phyloP scores from a whole-genome alignment of 2,329 filamentous ascomycete species.

The Daldinia sp. region DNA sequence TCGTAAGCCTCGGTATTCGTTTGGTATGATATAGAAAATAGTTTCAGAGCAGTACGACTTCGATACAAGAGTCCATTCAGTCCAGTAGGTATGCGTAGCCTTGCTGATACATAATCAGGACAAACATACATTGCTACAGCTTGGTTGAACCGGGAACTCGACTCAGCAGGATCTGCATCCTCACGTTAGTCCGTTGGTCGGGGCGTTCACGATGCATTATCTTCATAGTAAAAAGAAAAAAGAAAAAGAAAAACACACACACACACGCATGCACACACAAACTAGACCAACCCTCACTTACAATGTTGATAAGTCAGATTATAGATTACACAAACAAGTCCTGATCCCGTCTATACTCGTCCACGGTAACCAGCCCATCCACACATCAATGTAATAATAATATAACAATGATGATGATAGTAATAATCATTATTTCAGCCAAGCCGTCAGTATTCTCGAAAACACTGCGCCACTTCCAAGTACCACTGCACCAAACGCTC shows the following conservation, averaged over 20 bases:
- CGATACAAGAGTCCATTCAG: not conserved
- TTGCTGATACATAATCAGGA: not conserved
- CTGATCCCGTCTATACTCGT: not conserved
- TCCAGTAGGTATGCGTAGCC: conserved; percentile 6
- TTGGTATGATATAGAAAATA: not conserved
- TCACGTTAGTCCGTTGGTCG: not conserved
- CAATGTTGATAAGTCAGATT: not conserved
- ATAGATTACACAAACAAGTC: not conserved
- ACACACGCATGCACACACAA: too few species aligned
- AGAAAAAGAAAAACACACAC: too few species aligned
- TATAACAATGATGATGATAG: too few species aligned
- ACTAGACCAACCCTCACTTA: not conserved
- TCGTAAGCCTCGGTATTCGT: not conserved
- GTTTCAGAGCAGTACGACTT: not conserved
- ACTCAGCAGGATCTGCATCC: not conserved
- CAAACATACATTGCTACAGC: not conserved
- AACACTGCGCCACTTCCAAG: not conserved
- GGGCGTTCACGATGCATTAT: too few species aligned
- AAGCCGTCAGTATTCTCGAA: too few species aligned
- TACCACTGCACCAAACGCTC: not conserved
- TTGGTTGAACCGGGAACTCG: not conserved
- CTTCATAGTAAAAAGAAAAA: too few species aligned
- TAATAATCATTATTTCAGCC: too few species aligned
- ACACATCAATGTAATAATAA: not conserved
- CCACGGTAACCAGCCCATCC: not conserved